phyloP scores from a whole-genome alignment of 139 green algal species.

The Gonium pectorale region DNA sequence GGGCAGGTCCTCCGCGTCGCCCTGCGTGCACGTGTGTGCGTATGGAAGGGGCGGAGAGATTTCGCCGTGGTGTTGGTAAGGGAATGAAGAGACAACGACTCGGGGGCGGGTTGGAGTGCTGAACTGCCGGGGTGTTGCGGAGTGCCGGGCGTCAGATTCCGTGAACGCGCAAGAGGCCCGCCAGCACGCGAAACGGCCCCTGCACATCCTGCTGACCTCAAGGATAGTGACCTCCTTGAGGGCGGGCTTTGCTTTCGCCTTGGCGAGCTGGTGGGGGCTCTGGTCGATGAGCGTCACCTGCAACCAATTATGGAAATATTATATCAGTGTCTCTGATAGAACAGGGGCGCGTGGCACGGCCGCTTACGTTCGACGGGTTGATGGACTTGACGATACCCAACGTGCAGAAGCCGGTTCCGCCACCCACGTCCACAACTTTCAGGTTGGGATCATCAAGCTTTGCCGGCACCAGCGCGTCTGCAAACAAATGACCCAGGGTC shows the following conservation, averaged over 20 bases:
- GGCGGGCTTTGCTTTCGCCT: conserved; percentile 88
- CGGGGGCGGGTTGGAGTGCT: not conserved
- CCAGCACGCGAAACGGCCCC: not conserved
- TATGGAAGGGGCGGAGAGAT: not conserved
- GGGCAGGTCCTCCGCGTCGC: conserved; percentile 91
- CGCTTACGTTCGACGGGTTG: conserved; percentile 68
- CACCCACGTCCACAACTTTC: conserved; percentile 94
- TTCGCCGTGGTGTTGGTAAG: not conserved
- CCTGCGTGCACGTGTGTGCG: conserved; percentile 56
- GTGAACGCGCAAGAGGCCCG: not conserved
- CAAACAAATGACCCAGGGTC: not conserved
- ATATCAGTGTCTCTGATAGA: not conserved
- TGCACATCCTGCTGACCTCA: conserved; percentile 66
- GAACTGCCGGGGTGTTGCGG: not conserved
- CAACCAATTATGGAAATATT: not conserved
- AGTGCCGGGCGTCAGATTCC: too few relatives aligned
- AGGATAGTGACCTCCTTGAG: conserved; percentile 92
- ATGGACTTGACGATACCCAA: conserved; percentile 88
- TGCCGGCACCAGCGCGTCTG: conserved; percentile 86
- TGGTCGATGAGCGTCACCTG: conserved; percentile 93
- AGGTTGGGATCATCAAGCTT: conserved; percentile 81
- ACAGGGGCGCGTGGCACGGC: not conserved
- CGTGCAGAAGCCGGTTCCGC: conserved; percentile 95
- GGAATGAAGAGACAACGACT: too few relatives aligned
- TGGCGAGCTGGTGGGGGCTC: conserved; percentile 93